Conservation (phyloP, 768 basidiomycete species). For the Boletellus sp. region DNA sequence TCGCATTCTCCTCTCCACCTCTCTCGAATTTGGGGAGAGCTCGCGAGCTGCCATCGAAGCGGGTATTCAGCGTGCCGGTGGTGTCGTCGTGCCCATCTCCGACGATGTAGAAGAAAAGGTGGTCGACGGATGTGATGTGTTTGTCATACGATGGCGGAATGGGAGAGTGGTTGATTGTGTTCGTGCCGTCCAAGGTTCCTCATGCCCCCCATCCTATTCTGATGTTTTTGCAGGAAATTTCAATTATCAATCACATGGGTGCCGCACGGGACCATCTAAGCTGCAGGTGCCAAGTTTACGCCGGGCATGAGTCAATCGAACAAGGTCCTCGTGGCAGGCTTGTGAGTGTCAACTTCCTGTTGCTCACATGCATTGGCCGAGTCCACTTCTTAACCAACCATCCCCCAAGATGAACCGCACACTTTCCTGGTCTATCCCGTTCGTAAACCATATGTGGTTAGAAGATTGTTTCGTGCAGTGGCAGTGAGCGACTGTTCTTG, state of each 20-base stretch:
- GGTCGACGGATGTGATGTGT: slow-evolving; percentile 59
- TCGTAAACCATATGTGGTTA: slow-evolving; percentile 89
- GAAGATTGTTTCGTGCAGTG: slow-evolving; percentile 87
- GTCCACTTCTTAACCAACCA: slow-evolving; percentile 28
- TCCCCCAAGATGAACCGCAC: slow-evolving; percentile 69
- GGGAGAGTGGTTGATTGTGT: slow-evolving; percentile 68
- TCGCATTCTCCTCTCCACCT: slow-evolving; percentile 57
- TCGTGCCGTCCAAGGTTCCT: slow-evolving; percentile 24
- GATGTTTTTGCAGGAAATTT: slow-evolving; percentile 53
- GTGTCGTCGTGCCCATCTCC: slow-evolving; percentile 49
- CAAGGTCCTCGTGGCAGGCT: slow-evolving; percentile 80
- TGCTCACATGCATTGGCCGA: neutral
- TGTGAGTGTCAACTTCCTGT: slow-evolving; percentile 44
- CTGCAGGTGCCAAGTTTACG: slow-evolving; percentile 80
- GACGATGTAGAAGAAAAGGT: slow-evolving; percentile 36
- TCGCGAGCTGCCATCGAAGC: slow-evolving; percentile 54
- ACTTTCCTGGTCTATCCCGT: slow-evolving; percentile 73
- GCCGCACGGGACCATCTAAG: slow-evolving; percentile 81
- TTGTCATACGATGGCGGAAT: slow-evolving; percentile 65
- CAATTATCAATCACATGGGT: slow-evolving; percentile 87
- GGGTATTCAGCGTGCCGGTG: slow-evolving; percentile 59
- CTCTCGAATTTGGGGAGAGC: slow-evolving; percentile 49
- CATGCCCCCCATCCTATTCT: neutral
- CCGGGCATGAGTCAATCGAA: slow-evolving; percentile 76
- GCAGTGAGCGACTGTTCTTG: slow-evolving; percentile 33